Conservation (phyloP, 176 grass and related monocot species). For the Areca catechu region DNA sequence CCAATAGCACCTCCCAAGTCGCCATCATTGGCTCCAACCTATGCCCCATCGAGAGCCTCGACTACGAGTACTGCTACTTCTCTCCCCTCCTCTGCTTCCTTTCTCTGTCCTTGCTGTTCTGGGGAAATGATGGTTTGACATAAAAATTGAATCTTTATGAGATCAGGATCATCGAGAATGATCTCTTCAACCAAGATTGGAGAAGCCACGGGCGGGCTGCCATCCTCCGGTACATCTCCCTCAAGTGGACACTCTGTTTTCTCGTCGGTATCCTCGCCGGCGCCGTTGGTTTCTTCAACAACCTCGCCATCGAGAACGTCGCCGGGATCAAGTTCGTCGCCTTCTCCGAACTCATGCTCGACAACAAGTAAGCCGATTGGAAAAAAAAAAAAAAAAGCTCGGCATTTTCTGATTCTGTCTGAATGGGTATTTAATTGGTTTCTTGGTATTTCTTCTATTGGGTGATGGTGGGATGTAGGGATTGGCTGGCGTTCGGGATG, state of each 20-base stretch:
- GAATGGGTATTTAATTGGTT: constrained; percentile 1
- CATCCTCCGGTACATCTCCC: constrained; percentile 57
- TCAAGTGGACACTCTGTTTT: constrained; percentile 93
- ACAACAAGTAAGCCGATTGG: constrained; percentile 32
- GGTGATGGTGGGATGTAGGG: constrained; percentile 25
- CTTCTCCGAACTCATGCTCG: constrained; percentile 60
- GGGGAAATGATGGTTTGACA: no score
- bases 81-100: not conserved
- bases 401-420: not conserved
- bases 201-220: constrained; percentile 40
- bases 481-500: constrained; percentile 67
- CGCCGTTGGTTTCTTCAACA: constrained; percentile 72
- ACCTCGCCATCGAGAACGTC: constrained; percentile 88
- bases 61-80: constrained; percentile 56
- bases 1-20: constrained; percentile 77
- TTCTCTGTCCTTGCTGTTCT: not conserved
- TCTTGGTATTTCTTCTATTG: not conserved
- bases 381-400: not conserved
- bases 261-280: constrained; percentile 53
- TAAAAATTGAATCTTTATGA: not conserved
- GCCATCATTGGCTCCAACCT: constrained; percentile 94
- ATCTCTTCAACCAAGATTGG: constrained; percentile 93
- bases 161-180: constrained; percentile 76
- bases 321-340: constrained; percentile 56
- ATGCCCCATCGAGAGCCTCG: constrained; percentile 92